Evolutionary conservation across 2,329 filamentous ascomycete species (phyloP), one percentile per base, ranked within the genome.

Genomic region (Aspergillus luchuensis): DNA sequence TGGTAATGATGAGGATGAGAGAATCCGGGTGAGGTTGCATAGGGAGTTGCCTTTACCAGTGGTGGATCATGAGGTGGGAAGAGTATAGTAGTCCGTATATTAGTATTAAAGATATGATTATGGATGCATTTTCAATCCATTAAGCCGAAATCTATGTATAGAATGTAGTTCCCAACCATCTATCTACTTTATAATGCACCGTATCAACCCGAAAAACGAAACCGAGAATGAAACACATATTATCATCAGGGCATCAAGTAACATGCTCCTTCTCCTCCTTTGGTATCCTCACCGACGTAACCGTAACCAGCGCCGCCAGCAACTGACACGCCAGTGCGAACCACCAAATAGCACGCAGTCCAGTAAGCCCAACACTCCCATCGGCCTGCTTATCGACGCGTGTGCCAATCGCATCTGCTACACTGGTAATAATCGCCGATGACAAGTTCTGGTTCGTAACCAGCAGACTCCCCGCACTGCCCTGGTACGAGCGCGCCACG

Each of bases 371-470:
- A 33, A 74, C 59, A 38, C 71, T 63, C 2, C 71, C 71, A 43
- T 66, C 60, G 0, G 68, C 48, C 4, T 63, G 60, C 5, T 15
- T 57, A 52, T 70, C 66, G 2, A 74, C 69, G 3, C 65, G 59
- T 4, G 66, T 68, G 2, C 77, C 77, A 45, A 79, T 76, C 1
- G 76, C 74, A 79, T 74, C 71, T 3, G 70, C 71, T 6, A 73
- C 62, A 63, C 69, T 71, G 1, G 70, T 74, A 41, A 73, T 77
- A 30, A 82, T 78, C 2, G 80, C 80, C 13, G 75, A 72, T 0
- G 77, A 78, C 17, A 81, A 67, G 58, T 81, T 81, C 66, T 82
- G 79, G 43, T 80, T 77, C 23, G 79, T 82, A 1, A 81, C 79
- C 4, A 82, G 67, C 60, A 82, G 60, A 57, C 79, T 80, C 0